phyloP scores from a whole-genome alignment of 2,329 filamentous ascomycete genomes.

The Epichloe sp. region DNA sequence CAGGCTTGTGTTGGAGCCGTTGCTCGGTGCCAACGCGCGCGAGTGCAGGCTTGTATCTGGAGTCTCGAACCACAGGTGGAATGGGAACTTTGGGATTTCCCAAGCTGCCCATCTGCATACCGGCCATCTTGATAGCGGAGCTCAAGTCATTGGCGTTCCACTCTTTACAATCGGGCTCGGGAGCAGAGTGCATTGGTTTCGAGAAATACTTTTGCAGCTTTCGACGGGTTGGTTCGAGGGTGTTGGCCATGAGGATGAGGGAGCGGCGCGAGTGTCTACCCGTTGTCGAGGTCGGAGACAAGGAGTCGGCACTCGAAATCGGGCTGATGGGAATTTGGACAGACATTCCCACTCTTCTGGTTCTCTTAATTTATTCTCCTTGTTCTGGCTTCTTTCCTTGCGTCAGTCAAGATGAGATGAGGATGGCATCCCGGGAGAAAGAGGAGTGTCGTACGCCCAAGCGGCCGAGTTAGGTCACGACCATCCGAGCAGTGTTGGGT shows the following conservation, averaged over 20 bases:
- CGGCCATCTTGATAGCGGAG: constrained; percentile 3
- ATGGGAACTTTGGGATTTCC: constrained; percentile 3
- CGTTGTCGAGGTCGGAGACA: neutral
- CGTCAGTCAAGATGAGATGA: neutral
- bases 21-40: too few species aligned
- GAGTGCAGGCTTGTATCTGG: too few species aligned
- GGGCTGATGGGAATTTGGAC: neutral
- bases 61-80: neutral
- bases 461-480: too few species aligned
- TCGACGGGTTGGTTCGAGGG: constrained; percentile 14
- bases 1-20: neutral
- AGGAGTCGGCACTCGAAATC: neutral
- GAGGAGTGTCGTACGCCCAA: too few species aligned
- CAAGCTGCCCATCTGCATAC: constrained; percentile 6
- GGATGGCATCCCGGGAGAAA: too few species aligned
- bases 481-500: too few species aligned
- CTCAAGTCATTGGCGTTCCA: constrained; percentile 11
- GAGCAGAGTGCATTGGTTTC: constrained; percentile 13
- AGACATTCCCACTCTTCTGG: neutral
- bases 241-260: constrained; percentile 9
- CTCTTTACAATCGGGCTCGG: constrained; percentile 15
- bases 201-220: constrained; percentile 20
- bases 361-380: neutral
- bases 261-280: constrained; percentile 1
- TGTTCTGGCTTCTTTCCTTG: neutral